Evolutionary conservation across 495 filamentous ascomycete genomes (phyloP).

Genomic region (Hypoxylon lienhwacheense): DNA sequence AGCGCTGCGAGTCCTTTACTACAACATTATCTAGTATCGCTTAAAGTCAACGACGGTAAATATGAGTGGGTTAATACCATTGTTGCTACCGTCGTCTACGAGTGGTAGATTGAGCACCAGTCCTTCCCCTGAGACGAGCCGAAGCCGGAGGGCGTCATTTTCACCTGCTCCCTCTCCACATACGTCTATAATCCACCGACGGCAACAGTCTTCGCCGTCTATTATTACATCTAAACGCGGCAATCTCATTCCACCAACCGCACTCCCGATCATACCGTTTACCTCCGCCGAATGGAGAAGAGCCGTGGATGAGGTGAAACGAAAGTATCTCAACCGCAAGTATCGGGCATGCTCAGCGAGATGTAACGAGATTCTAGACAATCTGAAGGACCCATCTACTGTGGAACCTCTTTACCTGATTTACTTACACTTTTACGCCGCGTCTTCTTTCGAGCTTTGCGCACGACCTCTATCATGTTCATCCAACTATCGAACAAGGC

Average conservation of each 20-base stretch:
- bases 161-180: not conserved
- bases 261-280: slow-evolving; percentile 19
- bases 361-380: slow-evolving; percentile 51
- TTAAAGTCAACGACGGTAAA: not conserved
- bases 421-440: slow-evolving; percentile 58
- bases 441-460: slow-evolving; percentile 54
- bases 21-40: not conserved
- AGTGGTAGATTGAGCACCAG: slow-evolving; percentile 4
- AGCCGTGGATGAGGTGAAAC: slow-evolving; percentile 50
- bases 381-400: slow-evolving; percentile 43
- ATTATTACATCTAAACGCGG: slow-evolving; percentile 9
- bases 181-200: slow-evolving; percentile 16
- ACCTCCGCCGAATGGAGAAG: slow-evolving; percentile 46
- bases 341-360: slow-evolving; percentile 51
- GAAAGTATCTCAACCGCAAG: slow-evolving; percentile 46
- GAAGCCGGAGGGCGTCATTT: slow-evolving; percentile 18
- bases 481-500: slow-evolving; percentile 47
- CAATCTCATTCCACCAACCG: slow-evolving; percentile 7
- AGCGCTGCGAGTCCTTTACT: not conserved
- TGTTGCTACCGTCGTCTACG: slow-evolving; percentile 27
- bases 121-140: slow-evolving; percentile 8
- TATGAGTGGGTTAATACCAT: slow-evolving; percentile 33
- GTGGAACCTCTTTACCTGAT: slow-evolving; percentile 54
- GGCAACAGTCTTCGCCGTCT: slow-evolving; percentile 33
- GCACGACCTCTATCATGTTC: slow-evolving; percentile 50